These are phyloP conservation scores for Cyclospora cayetanensis DNA, from an alignment of 169 alveolate species.

Conservation along the genomic window DNA sequence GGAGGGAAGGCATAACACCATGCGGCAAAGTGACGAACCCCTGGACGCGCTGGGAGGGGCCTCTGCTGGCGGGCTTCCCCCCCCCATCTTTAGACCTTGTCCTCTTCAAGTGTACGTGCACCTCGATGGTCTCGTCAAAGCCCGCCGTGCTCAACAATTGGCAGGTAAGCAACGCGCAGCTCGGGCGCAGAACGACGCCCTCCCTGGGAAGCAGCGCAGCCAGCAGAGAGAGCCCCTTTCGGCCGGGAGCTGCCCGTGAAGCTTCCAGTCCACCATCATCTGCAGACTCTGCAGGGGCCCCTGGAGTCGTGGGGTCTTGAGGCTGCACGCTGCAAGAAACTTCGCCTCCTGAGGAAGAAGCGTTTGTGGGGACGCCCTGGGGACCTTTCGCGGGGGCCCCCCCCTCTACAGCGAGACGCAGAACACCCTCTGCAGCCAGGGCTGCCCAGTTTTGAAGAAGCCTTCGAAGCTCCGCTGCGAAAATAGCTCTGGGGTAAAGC, in stretches of 20 bases:
- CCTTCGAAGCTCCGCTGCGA: background rate
- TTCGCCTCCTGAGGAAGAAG: background rate
- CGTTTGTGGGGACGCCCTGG: background rate
- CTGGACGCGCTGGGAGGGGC: background rate
- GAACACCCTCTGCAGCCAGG: background rate
- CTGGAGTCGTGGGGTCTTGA: background rate
- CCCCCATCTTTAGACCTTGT: background rate
- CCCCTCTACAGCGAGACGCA: background rate
- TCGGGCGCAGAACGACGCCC: background rate
- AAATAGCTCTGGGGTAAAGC: background rate
- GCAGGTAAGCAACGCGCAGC: background rate
- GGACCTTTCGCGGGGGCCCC: background rate
- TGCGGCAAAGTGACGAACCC: slow-evolving; percentile 55
- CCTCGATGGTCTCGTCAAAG: slow-evolving; percentile 40
- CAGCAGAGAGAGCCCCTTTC: background rate
- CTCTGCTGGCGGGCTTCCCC: background rate
- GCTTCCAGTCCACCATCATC: background rate
- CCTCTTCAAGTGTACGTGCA: slow-evolving; percentile 64
- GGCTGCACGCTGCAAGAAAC: background rate
- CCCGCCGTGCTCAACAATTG: slow-evolving; percentile 28
- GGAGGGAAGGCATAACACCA: background rate
- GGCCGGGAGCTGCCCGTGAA: too few species aligned
- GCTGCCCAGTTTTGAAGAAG: background rate
- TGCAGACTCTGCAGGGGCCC: background rate
- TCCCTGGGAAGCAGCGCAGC: background rate